Evolutionary conservation across 140 eudicot genomes (phyloP), one percentile per base, ranked within the genome.

Genomic region (Oenanthe javanica): DNA sequence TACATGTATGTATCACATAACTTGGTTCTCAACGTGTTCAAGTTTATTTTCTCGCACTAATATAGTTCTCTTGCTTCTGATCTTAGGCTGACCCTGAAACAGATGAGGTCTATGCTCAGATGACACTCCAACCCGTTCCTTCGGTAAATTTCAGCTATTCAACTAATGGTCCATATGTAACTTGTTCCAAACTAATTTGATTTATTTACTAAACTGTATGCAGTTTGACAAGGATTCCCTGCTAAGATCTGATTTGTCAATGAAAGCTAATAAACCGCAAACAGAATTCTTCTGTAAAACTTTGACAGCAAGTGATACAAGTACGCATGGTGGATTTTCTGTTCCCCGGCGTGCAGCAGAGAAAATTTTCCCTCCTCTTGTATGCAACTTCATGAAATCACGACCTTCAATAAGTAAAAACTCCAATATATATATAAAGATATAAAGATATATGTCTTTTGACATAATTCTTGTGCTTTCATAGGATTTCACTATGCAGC

Each of bases 271-370:
- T 85, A 94, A 90, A 86, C 98, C 97, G 67, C 98, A 92, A 79
- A 89, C 99, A 7, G 97, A 95, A 66, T 95, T 90, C 79, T 95
- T 95, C 78, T 95, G 97, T 66, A 95, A 95, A 82, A 95, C 97
- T 15, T 80, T 95, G 88, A 95, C 99, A 43, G 99, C 99, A 55
- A 95, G 99, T 88, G 99, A 95, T 83, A 95, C 99, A 21, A 95
- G 99, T 86, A 95, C 99, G 47, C 99, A 95, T 85, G 99, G 97
- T 46, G 99, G 99, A 75, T 95, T 95, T 84, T 95, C 99, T 45
- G 99, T 95, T 51, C 99, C 99, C 78, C 99, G 99, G 12, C 94
- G 99, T 69, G 93, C 99, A 80, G 99, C 99, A 42, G 99, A 95
- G 81, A 94, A 94, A 73, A 91, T 90, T 75, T 95, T 95, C 87